Evolutionary conservation across 495 filamentous ascomycete species (phyloP).

Genomic region (Chaetomium fimeti): DNA sequence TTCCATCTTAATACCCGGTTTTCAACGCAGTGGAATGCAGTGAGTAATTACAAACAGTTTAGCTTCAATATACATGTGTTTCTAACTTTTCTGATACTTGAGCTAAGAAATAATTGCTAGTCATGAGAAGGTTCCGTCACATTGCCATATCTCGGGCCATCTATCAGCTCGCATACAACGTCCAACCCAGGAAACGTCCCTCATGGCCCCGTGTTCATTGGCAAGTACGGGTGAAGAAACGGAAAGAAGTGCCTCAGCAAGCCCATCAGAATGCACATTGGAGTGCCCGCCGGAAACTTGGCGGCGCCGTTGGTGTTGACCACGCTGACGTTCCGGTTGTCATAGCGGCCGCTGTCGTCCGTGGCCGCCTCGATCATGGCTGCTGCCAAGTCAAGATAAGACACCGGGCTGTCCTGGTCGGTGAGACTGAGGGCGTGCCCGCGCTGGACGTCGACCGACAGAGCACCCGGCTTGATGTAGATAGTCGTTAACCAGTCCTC

Average conservation of each 20-base stretch:
- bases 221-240: neutral
- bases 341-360: constrained; percentile 37
- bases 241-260: constrained; percentile 4
- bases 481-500: constrained; percentile 39
- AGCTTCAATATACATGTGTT: too few relatives aligned
- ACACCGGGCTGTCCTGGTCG: constrained; percentile 37
- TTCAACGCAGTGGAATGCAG: too few relatives aligned
- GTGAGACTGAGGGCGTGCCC: constrained; percentile 43
- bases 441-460: constrained; percentile 40
- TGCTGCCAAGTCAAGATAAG: constrained; percentile 48
- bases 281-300: neutral
- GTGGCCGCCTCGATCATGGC: constrained; percentile 51
- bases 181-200: neutral
- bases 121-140: too few relatives aligned
- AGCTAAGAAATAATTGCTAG: too few relatives aligned
- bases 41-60: too few relatives aligned
- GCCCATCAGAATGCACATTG: neutral
- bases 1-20: too few relatives aligned
- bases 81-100: too few relatives aligned
- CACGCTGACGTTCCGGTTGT: constrained; percentile 42
- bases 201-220: neutral
- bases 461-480: constrained; percentile 48
- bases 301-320: neutral
- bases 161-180: neutral
- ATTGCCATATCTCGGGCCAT: neutral